Conservation (phyloP, 2,329 filamentous ascomycete species). For the Pestalotiopsis sp. region DNA sequence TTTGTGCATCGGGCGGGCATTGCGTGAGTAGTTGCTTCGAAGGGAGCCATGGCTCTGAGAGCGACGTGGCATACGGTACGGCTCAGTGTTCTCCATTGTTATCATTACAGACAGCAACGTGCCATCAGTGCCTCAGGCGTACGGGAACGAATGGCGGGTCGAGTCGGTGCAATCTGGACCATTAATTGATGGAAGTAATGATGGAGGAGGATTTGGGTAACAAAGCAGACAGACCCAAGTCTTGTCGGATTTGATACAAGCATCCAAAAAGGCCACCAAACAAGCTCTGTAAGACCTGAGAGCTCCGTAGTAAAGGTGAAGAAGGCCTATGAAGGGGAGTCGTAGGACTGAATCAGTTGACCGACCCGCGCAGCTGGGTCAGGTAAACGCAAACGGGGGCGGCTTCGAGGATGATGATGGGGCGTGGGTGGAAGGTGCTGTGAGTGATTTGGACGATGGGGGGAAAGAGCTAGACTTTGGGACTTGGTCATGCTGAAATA, state of each 20-base stretch:
- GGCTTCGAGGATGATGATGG: not conserved
- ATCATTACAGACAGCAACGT: not conserved
- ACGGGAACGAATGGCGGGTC: not conserved
- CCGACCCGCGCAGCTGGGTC: not conserved
- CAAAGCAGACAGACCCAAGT: constrained; percentile 10
- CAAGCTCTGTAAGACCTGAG: constrained; percentile 4
- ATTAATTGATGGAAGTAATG: constrained; percentile 5
- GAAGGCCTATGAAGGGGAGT: not conserved
- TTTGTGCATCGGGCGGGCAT: constrained; percentile 33
- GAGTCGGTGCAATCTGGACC: not conserved
- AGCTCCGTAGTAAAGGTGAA: not conserved
- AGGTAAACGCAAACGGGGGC: not conserved
- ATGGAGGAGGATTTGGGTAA: constrained; percentile 1
- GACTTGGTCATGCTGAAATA: not conserved
- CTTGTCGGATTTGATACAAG: constrained; percentile 9
- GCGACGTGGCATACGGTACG: constrained; percentile 30
- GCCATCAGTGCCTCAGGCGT: not conserved
- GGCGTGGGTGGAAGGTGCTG: not conserved
- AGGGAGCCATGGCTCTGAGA: constrained; percentile 35
- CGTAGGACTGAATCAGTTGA: not conserved
- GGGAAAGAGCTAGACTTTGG: not conserved
- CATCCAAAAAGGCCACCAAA: constrained; percentile 6
- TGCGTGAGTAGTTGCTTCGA: constrained; percentile 22
- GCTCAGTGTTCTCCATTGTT: constrained; percentile 7
- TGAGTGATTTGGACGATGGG: not conserved